These are phyloP conservation scores for Coemansia erecta DNA, from an alignment of 192 early-diverging fungal genomes.

Conservation along the genomic window DNA sequence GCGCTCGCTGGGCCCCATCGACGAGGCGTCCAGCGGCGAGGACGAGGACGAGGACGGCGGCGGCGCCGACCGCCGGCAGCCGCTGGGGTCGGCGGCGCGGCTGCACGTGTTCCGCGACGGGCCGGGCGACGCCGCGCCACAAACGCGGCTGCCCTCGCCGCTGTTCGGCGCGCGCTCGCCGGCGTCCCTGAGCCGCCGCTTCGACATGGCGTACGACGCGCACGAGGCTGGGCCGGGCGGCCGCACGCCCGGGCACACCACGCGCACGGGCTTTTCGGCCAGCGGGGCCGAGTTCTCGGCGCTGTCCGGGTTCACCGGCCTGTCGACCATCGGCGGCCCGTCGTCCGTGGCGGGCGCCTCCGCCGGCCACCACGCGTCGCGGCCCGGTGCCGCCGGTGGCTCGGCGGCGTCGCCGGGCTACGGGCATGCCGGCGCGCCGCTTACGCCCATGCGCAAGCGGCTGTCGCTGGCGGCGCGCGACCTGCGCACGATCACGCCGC, in stretches of 20 bases:
- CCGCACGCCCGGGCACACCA: conserved; percentile 28
- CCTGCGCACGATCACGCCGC: conserved; percentile 31
- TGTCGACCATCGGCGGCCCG: conserved; percentile 35
- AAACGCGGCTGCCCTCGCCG: background rate
- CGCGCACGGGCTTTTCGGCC: conserved; percentile 21
- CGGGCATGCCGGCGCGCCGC: conserved; percentile 3
- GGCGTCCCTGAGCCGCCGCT: background rate
- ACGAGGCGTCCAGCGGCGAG: conserved; percentile 16
- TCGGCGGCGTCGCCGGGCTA: too few species aligned
- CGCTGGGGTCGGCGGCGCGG: background rate
- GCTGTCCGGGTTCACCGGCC: conserved; percentile 32
- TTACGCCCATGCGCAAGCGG: conserved; percentile 43
- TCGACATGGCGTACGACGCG: conserved; percentile 11
- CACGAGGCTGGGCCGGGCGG: background rate
- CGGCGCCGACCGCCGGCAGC: background rate
- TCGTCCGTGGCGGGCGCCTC: conserved; percentile 4
- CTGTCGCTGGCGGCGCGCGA: conserved; percentile 46
- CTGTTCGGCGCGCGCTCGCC: conserved; percentile 7
- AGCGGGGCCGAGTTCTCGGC: conserved; percentile 36
- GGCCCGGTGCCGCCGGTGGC: too few species aligned
- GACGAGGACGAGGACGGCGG: conserved; percentile 7
- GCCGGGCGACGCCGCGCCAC: background rate
- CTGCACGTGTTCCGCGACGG: conserved; percentile 25
- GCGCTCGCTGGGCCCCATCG: conserved; percentile 6
- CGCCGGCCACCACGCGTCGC: conserved; percentile 9